phyloP scores from a whole-genome alignment of 306 rosid genomes.

The cucumber (Cucumis sativus) region DNA sequence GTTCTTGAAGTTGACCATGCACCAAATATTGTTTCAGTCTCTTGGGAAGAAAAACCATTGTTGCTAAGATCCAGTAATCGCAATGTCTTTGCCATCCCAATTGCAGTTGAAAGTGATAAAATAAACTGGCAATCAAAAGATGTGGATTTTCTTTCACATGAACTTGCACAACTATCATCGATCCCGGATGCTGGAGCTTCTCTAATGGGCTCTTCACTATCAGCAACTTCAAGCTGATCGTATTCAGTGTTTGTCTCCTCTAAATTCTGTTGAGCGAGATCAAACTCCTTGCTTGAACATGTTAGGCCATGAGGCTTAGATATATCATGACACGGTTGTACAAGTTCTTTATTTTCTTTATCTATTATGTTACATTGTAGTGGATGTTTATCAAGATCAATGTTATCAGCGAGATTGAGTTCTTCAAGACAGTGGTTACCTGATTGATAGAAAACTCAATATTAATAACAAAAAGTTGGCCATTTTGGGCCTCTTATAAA shows the following conservation, averaged over 20 bases:
- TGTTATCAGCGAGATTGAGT: slow-evolving; percentile 59
- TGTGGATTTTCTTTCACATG: slow-evolving; percentile 31
- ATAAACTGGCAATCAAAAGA: slow-evolving; percentile 26
- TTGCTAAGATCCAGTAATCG: slow-evolving; percentile 64
- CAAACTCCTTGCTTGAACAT: slow-evolving; percentile 19
- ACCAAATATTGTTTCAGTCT: slow-evolving; percentile 35
- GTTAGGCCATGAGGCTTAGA: slow-evolving; percentile 9
- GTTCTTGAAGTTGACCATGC: slow-evolving; percentile 56
- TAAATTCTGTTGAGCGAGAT: slow-evolving; percentile 21
- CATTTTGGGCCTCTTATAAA: neutral
- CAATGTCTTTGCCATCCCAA: slow-evolving; percentile 42
- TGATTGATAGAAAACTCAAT: slow-evolving; percentile 22
- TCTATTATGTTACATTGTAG: slow-evolving; percentile 19
- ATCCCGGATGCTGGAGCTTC: slow-evolving; percentile 40
- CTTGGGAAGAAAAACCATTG: slow-evolving; percentile 41
- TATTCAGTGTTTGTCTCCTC: slow-evolving; percentile 18
- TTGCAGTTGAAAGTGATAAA: slow-evolving; percentile 44
- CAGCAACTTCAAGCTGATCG: slow-evolving; percentile 58
- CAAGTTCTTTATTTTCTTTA: slow-evolving; percentile 18
- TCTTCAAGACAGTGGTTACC: slow-evolving; percentile 56
- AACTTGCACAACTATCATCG: slow-evolving; percentile 51
- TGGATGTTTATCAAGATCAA: slow-evolving; percentile 19
- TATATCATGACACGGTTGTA: slow-evolving; percentile 19
- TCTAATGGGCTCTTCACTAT: slow-evolving; percentile 52
- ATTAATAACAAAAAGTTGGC: neutral